Conservation (phyloP, 148 eudicot species). For the Camellia sinensis region DNA sequence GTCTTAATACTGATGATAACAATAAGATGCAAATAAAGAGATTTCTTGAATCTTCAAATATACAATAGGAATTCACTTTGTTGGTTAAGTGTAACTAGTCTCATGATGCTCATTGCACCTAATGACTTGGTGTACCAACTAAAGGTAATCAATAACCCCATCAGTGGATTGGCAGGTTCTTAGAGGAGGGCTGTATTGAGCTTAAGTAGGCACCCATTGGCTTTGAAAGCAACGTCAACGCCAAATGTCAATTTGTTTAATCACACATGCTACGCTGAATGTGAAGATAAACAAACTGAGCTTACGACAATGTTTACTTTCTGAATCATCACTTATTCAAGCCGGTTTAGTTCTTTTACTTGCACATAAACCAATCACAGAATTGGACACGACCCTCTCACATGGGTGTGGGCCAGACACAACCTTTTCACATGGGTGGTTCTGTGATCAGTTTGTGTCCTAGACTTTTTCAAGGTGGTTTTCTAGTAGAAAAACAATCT, state of each 20-base stretch:
- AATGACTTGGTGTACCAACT: background rate
- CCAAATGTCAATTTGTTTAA: background rate
- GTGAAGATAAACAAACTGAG: background rate
- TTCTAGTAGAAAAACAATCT: no score
- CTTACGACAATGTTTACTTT: background rate
- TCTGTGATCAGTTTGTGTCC: no score
- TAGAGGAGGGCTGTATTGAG: background rate
- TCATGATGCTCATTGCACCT: background rate
- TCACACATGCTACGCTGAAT: background rate
- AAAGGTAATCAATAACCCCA: background rate
- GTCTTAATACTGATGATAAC: background rate
- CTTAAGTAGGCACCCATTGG: no score
- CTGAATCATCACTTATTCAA: background rate
- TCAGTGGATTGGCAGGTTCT: background rate
- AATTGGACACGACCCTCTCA: no score
- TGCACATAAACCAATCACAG: no score
- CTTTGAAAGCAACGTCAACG: no score
- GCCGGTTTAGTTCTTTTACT: background rate
- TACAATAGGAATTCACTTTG: background rate
- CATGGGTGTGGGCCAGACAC: no score
- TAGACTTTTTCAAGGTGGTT: no score
- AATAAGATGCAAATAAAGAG: background rate
- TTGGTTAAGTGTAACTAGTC: background rate
- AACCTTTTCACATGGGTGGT: no score
- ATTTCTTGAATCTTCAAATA: background rate